Evolutionary conservation across 139 green algal genomes (phyloP).

Genomic region (Cymbomonas tetramitiformis): DNA sequence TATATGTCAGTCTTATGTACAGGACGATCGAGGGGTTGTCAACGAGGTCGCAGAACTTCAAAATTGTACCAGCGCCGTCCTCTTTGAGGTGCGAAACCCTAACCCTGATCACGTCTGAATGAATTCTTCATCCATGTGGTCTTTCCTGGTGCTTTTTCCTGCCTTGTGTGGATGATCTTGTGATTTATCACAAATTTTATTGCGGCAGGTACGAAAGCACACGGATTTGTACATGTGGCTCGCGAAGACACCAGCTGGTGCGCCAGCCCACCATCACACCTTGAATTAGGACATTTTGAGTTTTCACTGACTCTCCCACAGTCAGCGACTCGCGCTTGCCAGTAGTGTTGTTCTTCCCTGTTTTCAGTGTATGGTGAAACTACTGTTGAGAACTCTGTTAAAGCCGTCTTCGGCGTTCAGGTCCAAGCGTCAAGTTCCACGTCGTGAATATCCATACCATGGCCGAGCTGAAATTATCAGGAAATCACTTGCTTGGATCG

Average conservation of each 20-base stretch:
- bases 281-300: too few species aligned
- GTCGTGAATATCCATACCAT: constrained; percentile 92
- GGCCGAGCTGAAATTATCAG: constrained; percentile 87
- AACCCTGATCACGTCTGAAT: background rate
- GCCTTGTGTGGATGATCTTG: too few species aligned
- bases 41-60: constrained; percentile 92
- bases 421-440: constrained; percentile 89
- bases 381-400: too few species aligned
- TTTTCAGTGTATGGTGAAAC: too few species aligned
- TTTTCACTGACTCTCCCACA: too few species aligned
- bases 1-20: too few species aligned
- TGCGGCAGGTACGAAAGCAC: constrained; percentile 57
- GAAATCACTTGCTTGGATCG: constrained; percentile 91
- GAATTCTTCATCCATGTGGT: too few species aligned
- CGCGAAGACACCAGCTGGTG: constrained; percentile 67
- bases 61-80: constrained; percentile 69
- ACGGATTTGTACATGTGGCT: constrained; percentile 95
- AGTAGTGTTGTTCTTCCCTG: too few species aligned
- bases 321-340: too few species aligned
- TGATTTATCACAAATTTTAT: background rate
- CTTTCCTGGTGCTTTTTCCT: too few species aligned
- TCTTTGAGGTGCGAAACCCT: constrained; percentile 81
- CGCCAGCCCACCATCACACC: too few species aligned
- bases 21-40: constrained; percentile 44
- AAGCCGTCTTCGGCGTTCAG: too few species aligned